Base-by-base conservation (phyloP, 192 early-diverging fungal species). In the Hyaloraphidium curvatum region DNA sequence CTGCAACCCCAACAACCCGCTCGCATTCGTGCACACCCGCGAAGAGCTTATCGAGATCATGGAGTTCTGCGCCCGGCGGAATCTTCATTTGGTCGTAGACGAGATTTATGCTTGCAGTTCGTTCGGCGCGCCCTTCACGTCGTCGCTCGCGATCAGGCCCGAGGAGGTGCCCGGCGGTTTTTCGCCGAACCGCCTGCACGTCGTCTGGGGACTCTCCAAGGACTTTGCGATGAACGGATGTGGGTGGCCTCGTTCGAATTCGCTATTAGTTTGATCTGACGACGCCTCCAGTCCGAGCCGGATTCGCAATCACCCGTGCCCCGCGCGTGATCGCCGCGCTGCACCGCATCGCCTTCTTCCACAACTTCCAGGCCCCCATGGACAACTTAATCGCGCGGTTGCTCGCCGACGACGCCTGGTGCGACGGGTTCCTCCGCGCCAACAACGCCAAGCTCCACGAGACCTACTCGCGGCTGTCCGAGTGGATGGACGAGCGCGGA, bases 151-250 rank as follows among this genome's bases (percentile, higher is more conserved):
- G 30, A 54, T 79, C 50, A 25, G 25, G 17, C 25, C 43, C 9
- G 43, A 48, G 43, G 7, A 9, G 5, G 43, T 22, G 23, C 17
- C 43, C 43, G 43, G 43, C 7, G n/a, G n/a, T 67, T 72, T 39
- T 80, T 80, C 31, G 79, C 78, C 78, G 31, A 53, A 67, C 0
- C 53, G 69, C 22, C 68, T 82, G 13, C 76, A 87, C 50, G 70
- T 88, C 23, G 54, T 87, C 25, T 88, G 86, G 62, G 76, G 80
- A 17, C 59, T 91, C 53, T 83, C 80, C 56, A 91, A 91, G 64
- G 88, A 86, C 62, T 89, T 91, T 71, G 68, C 75, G 17, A 60
- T 83, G 29, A 83, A 81, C 57, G 86, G 86, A 2, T 81, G 56
- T 78, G 85, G 31, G 63, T 77, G 40, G 84, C 76, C 21, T 75